Percentiles rank a stretch among this genome's conserved stretches.
These are phyloP conservation scores for Teunomyces pallodes DNA, from an alignment of 805 yeast genomes.

Conservation along the genomic window DNA sequence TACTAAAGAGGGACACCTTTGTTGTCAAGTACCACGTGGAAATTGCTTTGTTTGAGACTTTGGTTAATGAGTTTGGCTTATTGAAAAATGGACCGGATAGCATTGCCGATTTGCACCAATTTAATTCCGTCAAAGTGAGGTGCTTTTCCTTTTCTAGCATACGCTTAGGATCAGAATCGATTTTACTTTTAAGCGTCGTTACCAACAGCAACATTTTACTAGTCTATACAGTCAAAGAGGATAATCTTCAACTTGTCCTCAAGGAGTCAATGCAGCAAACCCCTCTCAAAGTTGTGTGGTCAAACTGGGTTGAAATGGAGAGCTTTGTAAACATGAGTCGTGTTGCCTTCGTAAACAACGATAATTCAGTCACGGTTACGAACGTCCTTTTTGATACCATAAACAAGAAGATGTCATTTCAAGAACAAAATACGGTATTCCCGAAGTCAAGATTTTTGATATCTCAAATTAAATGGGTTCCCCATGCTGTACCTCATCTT, in stretches of 20 bases:
- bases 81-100: slow-evolving; percentile 18
- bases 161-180: slow-evolving; percentile 5
- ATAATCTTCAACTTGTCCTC: neutral
- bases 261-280: neutral
- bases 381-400: slow-evolving; percentile 1
- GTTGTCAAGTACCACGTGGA: slow-evolving; percentile 22
- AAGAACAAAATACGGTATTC: neutral
- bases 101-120: slow-evolving; percentile 18
- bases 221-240: slow-evolving; percentile 10
- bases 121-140: slow-evolving; percentile 21
- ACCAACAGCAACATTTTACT: slow-evolving; percentile 17
- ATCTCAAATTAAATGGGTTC: slow-evolving; percentile 8
- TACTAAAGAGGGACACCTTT: slow-evolving; percentile 26
- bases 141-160: slow-evolving; percentile 24
- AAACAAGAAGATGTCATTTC: neutral
- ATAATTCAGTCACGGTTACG: slow-evolving; percentile 12
- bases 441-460: slow-evolving; percentile 8
- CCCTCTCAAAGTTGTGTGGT: slow-evolving; percentile 17
- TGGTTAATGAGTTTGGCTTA: slow-evolving; percentile 21
- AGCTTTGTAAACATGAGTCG: neutral
- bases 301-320: slow-evolving; percentile 1
- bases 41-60: slow-evolving; percentile 24
- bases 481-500: neutral
- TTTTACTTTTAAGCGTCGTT: slow-evolving; percentile 8
- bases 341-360: slow-evolving; percentile 12